phyloP scores from a whole-genome alignment of 106 monocot species.

The Xerophyta viscosa region DNA sequence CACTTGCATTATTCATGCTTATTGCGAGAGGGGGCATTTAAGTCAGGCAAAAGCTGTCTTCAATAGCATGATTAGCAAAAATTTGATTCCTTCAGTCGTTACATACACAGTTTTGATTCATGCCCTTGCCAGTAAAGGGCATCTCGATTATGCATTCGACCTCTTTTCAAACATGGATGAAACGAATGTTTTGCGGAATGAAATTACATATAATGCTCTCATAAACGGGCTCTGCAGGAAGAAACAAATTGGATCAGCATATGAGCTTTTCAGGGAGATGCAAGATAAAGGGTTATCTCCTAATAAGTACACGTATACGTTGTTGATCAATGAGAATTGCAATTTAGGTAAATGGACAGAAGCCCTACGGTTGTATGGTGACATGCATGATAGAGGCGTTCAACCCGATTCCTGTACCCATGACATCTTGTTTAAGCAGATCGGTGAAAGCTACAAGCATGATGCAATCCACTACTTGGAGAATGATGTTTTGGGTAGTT shows the following conservation, averaged over 20 bases:
- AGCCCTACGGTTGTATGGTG: conserved; percentile 53
- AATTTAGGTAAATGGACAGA: conserved; percentile 53
- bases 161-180: conserved; percentile 49
- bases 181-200: conserved; percentile 44
- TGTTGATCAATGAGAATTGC: conserved; percentile 64
- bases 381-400: conserved; percentile 66
- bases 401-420: conserved; percentile 55
- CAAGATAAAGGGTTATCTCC: conserved; percentile 60
- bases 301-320: conserved; percentile 81
- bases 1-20: conserved; percentile 85
- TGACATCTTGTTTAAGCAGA: conserved; percentile 47
- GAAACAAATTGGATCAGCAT: conserved; percentile 31
- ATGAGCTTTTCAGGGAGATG: conserved; percentile 65
- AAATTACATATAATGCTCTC: conserved; percentile 80
- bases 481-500: conserved; percentile 38
- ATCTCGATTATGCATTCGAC: conserved; percentile 30
- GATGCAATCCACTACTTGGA: conserved; percentile 34
- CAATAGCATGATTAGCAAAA: conserved; percentile 37
- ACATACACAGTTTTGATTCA: conserved; percentile 84
- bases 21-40: conserved; percentile 36
- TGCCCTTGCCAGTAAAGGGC: conserved; percentile 47
- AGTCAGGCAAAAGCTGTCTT: conserved; percentile 33
- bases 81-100: conserved; percentile 56
- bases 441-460: conserved; percentile 32
- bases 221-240: conserved; percentile 74